phyloP scores from a whole-genome alignment of 768 basidiomycete genomes.

The Galerina sulciceps region DNA sequence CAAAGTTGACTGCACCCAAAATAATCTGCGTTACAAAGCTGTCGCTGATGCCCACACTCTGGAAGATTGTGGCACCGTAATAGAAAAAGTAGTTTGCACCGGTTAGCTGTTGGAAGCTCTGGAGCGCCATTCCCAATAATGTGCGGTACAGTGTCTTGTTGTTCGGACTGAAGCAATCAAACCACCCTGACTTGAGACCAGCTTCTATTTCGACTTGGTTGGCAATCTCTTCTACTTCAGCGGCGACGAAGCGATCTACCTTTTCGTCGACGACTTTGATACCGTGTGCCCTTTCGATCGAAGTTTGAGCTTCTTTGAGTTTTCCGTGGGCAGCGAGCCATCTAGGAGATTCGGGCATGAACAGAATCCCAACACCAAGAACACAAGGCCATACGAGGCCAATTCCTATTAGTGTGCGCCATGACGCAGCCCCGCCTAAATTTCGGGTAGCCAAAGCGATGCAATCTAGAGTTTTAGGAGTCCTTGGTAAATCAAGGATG shows the following conservation, averaged over 20 bases:
- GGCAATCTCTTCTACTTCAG: conserved; percentile 60
- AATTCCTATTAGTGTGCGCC: conserved; percentile 67
- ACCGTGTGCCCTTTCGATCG: conserved; percentile 55
- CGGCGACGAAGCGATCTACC: conserved; percentile 43
- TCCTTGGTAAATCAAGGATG: not conserved
- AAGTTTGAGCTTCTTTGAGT: conserved; percentile 49
- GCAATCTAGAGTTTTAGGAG: conserved; percentile 42
- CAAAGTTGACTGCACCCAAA: conserved; percentile 73
- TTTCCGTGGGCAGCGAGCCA: conserved; percentile 60
- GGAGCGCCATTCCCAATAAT: conserved; percentile 64
- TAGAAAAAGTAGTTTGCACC: conserved; percentile 77
- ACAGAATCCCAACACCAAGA: conserved; percentile 65
- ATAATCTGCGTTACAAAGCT: conserved; percentile 78
- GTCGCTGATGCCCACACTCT: conserved; percentile 67
- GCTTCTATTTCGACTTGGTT: conserved; percentile 54
- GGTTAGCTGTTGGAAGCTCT: conserved; percentile 74
- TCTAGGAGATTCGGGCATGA: conserved; percentile 72
- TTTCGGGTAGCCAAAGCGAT: conserved; percentile 71
- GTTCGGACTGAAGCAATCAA: conserved; percentile 63
- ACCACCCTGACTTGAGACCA: conserved; percentile 55
- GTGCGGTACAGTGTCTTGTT: conserved; percentile 71
- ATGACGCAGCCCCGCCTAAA: conserved; percentile 50
- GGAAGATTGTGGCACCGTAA: conserved; percentile 68
- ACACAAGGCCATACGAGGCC: conserved; percentile 67
- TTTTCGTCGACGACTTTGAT: conserved; percentile 42